These are phyloP conservation scores for Apiospora marii DNA, from an alignment of 2,329 filamentous ascomycete genomes.

Conservation along the genomic window DNA sequence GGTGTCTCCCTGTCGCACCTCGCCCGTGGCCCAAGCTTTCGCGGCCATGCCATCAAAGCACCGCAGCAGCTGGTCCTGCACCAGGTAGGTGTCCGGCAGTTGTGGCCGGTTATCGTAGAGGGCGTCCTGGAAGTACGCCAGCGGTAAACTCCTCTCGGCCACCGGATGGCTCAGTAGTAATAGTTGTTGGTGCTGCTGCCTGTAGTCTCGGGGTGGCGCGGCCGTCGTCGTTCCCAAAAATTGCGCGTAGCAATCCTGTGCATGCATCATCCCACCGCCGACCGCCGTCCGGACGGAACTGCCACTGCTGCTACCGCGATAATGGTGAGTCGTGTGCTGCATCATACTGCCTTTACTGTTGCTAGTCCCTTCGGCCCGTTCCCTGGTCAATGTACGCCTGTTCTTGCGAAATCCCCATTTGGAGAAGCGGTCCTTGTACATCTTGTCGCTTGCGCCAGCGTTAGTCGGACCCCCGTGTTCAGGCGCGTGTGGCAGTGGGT, in stretches of 20 bases:
- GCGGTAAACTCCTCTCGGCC: background rate
- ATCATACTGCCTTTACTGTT: background rate
- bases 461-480: background rate
- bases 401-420: conserved; percentile 18
- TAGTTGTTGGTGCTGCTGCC: background rate
- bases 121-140: background rate
- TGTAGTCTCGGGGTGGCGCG: background rate
- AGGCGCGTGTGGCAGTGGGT: background rate
- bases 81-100: conserved; percentile 13
- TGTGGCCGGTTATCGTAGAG: conserved; percentile 14
- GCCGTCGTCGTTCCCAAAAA: background rate
- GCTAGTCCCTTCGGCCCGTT: background rate
- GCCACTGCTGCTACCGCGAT: background rate
- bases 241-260: background rate
- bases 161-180: background rate
- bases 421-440: conserved; percentile 17
- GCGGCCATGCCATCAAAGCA: conserved; percentile 4
- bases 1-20: background rate
- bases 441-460: conserved; percentile 21
- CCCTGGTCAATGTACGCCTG: background rate
- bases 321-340: background rate
- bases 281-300: background rate
- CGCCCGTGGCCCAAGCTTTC: background rate
- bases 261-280: background rate
- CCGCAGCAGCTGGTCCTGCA: conserved; percentile 13